A percentile compares a stretch with the other conserved stretches of the same genome.
These are phyloP conservation scores for Trichoderma harzianum DNA, from an alignment of 2,329 filamentous ascomycete species.

Conservation along the genomic window DNA sequence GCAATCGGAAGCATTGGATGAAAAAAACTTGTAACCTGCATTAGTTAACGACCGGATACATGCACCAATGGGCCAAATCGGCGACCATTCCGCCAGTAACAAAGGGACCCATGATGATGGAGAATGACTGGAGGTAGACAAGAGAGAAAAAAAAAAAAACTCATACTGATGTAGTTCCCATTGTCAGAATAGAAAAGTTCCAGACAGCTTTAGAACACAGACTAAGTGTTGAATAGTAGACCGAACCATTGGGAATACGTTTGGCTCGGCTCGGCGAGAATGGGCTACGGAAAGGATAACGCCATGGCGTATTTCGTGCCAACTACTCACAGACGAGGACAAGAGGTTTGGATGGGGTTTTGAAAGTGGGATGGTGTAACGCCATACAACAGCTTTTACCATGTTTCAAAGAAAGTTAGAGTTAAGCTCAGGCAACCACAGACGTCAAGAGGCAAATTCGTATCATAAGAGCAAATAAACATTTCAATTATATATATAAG, in stretches of 20 bases:
- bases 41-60: neutral
- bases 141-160: neutral
- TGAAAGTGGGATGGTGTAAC: neutral
- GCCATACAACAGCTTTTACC: neutral
- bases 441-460: neutral
- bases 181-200: neutral
- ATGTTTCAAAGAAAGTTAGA: slow-evolving; percentile 9
- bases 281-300: slow-evolving; percentile 8
- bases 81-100: neutral
- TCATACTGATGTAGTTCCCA: neutral
- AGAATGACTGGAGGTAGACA: no score
- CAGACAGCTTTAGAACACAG: neutral
- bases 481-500: slow-evolving; percentile 17
- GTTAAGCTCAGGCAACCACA: slow-evolving; percentile 10
- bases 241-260: neutral
- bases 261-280: neutral
- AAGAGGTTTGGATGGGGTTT: neutral
- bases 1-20: slow-evolving; percentile 6
- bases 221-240: neutral
- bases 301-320: neutral
- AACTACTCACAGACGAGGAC: neutral
- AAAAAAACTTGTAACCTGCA: neutral
- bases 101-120: neutral
- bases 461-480: slow-evolving; percentile 12
- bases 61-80: neutral